Base-by-base conservation (phyloP, 108 stramenopile species). In the Fragilaria crotonensis region DNA sequence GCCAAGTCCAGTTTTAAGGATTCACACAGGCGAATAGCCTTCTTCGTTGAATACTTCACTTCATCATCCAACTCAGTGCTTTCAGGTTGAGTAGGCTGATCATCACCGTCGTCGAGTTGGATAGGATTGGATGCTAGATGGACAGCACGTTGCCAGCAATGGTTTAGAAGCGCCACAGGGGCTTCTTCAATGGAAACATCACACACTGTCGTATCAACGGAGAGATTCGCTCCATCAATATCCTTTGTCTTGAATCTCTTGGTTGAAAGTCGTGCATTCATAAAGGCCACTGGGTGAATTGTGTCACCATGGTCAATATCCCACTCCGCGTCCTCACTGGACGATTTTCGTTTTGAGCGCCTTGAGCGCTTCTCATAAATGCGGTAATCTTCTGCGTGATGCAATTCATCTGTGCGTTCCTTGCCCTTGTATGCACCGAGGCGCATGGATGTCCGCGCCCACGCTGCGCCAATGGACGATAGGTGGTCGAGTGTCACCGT, bases 141-240 rank as follows among this genome's bases (percentile, higher is more conserved):
- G 20, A 74, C 67, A 1, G 73, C 73, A 32, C 73, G 67, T 44
- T 68, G 61, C 73, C 73, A 74, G 30, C 73, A 74, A 14, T 61
- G 62, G 31, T 61, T 45, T 44, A 74, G 45, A 45, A 74, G 27
- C 4, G 67, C 67, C 22, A 61, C 36, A 1, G 67, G 66, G 18
- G 57, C 59, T 14, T 74, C 47, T 4, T 4, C 41, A 22, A 21
- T 29, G 19, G 31, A 41, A n/a, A 57, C 19, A 41, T n/a, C 30
- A 18, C 25, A 18, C 3, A 25, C 25, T 52, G 21, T 52, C 2
- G 51, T 21, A 25, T 52, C 25, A 18, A 25, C 17, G 3, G 25
- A 23, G 2, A 52, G 51, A 18, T 23, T 52, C 23, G 51, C 18
- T 52, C 21, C 25, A 17, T 49, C 20, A 25, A 5, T 22, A 26